A percentile compares a stretch with the other conserved stretches of the same genome.
Conservation (phyloP, 2,329 filamentous ascomycete genomes). For the Aureobasidium sp. region DNA sequence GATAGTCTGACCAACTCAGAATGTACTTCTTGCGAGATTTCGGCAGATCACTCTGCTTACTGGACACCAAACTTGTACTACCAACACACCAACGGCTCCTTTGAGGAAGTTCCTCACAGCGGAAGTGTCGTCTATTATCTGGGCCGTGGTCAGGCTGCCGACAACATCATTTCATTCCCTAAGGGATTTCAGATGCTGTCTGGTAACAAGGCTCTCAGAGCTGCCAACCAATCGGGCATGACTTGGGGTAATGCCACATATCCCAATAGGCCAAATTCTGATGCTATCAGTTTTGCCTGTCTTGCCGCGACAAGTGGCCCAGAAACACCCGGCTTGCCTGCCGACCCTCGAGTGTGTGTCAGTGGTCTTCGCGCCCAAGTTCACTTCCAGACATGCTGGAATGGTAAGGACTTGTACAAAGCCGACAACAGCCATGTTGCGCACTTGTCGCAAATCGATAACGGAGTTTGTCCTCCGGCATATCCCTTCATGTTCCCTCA, state of each 20-base stretch:
- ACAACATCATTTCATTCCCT: slow-evolving; percentile 21
- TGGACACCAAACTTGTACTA: slow-evolving; percentile 34
- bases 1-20: slow-evolving; percentile 19
- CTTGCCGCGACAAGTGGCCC: slow-evolving; percentile 17
- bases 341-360: slow-evolving; percentile 23
- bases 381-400: slow-evolving; percentile 34
- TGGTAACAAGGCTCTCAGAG: slow-evolving; percentile 28
- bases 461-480: slow-evolving; percentile 36
- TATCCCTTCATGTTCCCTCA: slow-evolving; percentile 32
- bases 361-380: slow-evolving; percentile 32
- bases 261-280: slow-evolving; percentile 28
- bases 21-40: slow-evolving; percentile 28
- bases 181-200: slow-evolving; percentile 25
- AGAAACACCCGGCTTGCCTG: slow-evolving; percentile 26
- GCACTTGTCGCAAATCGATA: slow-evolving; percentile 33
- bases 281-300: slow-evolving; percentile 28
- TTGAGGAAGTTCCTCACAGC: slow-evolving; percentile 25
- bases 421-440: slow-evolving; percentile 36
- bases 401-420: slow-evolving; percentile 31
- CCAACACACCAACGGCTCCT: slow-evolving; percentile 27
- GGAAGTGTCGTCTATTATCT: slow-evolving; percentile 27
- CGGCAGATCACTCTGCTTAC: slow-evolving; percentile 31
- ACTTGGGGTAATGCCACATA: slow-evolving; percentile 31
- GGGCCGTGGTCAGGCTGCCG: slow-evolving; percentile 21
- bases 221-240: slow-evolving; percentile 24